Conservation (phyloP, 129 eudicot genomes). For the Tanacetum coccineum region DNA sequence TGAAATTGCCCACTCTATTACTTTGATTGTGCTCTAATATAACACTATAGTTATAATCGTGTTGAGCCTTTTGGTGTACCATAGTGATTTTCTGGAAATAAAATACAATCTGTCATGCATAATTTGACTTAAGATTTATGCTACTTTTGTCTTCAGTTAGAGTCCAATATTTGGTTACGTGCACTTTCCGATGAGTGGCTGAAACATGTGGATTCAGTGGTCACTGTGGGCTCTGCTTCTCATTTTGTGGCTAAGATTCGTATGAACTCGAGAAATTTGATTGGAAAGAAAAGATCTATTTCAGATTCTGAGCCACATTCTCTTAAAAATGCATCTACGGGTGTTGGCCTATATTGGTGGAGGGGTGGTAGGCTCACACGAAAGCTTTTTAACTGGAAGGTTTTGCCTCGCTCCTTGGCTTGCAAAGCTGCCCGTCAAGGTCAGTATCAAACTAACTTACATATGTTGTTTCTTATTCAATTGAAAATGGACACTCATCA, state of each 20-base stretch:
- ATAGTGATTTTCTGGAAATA: not conserved
- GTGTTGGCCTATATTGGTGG: constrained; percentile 78
- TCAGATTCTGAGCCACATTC: constrained; percentile 39
- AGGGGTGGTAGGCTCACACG: constrained; percentile 90
- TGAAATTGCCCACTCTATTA: not conserved
- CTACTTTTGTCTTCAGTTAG: constrained; percentile 56
- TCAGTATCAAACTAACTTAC: constrained; percentile 22
- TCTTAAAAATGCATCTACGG: constrained; percentile 53
- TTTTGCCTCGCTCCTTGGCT: constrained; percentile 66
- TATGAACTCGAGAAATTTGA: constrained; percentile 47
- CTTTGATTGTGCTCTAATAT: not conserved
- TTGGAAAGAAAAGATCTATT: constrained; percentile 43
- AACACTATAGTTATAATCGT: not conserved
- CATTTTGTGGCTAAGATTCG: constrained; percentile 57
- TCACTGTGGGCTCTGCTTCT: constrained; percentile 74
- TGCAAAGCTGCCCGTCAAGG: constrained; percentile 97
- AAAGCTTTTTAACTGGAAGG: constrained; percentile 76
- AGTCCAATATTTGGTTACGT: constrained; percentile 60
- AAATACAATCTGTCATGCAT: not conserved
- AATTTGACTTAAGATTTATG: constrained; percentile 20
- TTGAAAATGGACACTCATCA: constrained; percentile 6
- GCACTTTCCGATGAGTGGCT: constrained; percentile 85
- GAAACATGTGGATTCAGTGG: constrained; percentile 72
- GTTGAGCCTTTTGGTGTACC: not conserved
- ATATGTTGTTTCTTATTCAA: constrained; percentile 2